Conservation (phyloP, 2,329 filamentous ascomycete species). For the Juglanconis oblonga region DNA sequence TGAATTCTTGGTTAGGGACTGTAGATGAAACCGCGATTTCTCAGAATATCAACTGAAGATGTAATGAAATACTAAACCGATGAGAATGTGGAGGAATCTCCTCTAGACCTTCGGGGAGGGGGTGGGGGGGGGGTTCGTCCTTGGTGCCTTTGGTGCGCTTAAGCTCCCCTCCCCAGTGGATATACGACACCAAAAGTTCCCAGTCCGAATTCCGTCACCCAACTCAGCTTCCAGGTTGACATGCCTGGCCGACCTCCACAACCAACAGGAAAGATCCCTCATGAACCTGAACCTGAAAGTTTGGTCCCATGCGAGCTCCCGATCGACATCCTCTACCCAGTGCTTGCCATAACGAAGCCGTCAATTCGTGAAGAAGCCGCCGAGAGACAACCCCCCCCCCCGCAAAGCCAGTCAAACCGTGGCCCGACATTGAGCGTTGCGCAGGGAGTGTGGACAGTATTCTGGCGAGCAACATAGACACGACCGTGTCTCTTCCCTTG, state of each 20-base stretch:
- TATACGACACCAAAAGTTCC: not conserved
- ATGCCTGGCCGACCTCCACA: not conserved
- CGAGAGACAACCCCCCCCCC: not conserved
- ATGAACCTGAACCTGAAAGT: not conserved
- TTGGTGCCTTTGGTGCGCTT: no score
- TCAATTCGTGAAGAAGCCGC: not conserved
- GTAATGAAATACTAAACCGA: no score
- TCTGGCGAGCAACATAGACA: not conserved
- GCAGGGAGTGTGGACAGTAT: not conserved
- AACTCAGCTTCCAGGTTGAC: not conserved
- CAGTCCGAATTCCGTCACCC: not conserved
- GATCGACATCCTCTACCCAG: not conserved
- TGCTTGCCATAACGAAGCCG: not conserved
- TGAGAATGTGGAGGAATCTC: no score
- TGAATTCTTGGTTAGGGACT: no score
- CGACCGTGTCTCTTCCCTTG: not conserved
- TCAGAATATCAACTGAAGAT: no score
- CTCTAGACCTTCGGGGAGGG: no score
- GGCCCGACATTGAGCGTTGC: not conserved
- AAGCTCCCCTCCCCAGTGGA: not conserved
- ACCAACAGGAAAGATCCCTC: not conserved
- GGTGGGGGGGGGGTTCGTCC: no score
- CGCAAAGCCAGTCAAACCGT: not conserved
- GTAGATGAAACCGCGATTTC: no score
- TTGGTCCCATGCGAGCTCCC: not conserved